A percentile compares a stretch with the other conserved stretches of the same genome.
These are phyloP conservation scores for Microbotryum scabiosae DNA, from an alignment of 1,284 basidiomycete genomes.

Conservation along the genomic window DNA sequence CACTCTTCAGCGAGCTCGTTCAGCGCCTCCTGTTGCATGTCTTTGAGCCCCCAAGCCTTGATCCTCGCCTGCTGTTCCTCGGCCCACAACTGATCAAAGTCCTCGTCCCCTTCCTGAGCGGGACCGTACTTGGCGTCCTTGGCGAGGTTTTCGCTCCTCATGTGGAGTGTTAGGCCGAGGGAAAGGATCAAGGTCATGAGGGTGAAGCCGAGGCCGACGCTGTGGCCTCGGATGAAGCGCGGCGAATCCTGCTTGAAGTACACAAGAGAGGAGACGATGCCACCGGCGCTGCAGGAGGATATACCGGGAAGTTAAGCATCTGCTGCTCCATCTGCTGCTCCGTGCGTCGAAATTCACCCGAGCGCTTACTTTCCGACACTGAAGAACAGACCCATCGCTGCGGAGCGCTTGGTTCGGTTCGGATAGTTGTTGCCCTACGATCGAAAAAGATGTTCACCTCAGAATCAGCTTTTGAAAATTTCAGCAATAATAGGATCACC, in stretches of 20 bases:
- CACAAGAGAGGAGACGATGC: conserved; percentile 43
- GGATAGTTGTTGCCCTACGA: conserved; percentile 5
- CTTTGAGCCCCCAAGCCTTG: too few species aligned
- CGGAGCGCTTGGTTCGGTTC: conserved; percentile 34
- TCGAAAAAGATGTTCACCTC: neutral
- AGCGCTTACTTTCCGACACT: neutral
- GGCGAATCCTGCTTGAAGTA: conserved; percentile 31
- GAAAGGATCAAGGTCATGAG: conserved; percentile 33
- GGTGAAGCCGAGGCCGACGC: conserved; percentile 38
- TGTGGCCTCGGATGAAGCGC: conserved; percentile 39
- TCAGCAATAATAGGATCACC: conserved; percentile 38
- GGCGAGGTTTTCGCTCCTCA: conserved; percentile 39
- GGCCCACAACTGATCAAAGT: neutral
- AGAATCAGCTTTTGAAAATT: conserved; percentile 38
- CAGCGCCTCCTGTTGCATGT: too few species aligned
- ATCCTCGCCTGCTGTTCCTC: neutral
- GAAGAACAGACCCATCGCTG: conserved; percentile 40
- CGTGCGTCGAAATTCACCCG: conserved; percentile 16
- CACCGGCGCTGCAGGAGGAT: conserved; percentile 38
- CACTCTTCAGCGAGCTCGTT: too few species aligned
- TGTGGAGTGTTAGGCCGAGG: conserved; percentile 36
- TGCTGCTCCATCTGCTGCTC: conserved; percentile 46
- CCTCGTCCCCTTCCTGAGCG: neutral
- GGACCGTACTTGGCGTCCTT: conserved; percentile 39
- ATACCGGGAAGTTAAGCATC: conserved; percentile 43